Base-by-base conservation (phyloP, 2,329 filamentous ascomycete genomes). In the Monosporascus sp. region DNA sequence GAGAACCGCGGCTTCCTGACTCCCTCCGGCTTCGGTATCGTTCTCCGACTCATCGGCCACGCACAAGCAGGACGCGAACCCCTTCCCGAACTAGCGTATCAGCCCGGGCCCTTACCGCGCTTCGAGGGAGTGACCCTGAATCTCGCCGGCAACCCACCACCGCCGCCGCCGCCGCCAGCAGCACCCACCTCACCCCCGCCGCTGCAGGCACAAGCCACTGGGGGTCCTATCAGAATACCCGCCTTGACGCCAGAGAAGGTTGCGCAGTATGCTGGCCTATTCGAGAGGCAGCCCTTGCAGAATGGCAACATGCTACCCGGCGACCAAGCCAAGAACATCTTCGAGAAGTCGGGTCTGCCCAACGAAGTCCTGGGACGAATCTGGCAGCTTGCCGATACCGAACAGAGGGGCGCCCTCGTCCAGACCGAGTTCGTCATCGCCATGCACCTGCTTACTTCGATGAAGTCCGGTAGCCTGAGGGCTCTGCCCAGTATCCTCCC, bases 1-100 rank as follows among this genome's bases (percentile, higher is more conserved):
- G 93, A 97, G 76, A 99, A 99, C 76, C 85, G 92, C 60, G 94
- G 94, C 50, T 88, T 97, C 62, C 78, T 99, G 61, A 97, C 92
- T 36, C 91, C 91, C 20, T 84, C 91, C 43, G 94, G 93, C 69
- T 99, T 99, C 74, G 90, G 92, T 56, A 84, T 96, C 69, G 94
- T 96, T 54, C 75, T 99, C 68, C 85, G 94, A 66, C 84, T 99
- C 69, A 97, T 99, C 69, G 94, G 91, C 56, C 94, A 97, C 75
- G 92, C 91, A 60, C 94, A 99, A 75, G 90, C 88, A 59, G 90
- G 90, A 65, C 85, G 88, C 70, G 84, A 91, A 65, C 92, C 92
- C 5, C 87, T 86, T 24, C 77, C 85, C 38, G 90, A 96, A 66
- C 73, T 97, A 54, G 93, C 93, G 19, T 81, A 94, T 56, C 87